These are phyloP conservation scores for Ophiostoma sp. DNA, from an alignment of 2,329 filamentous ascomycete genomes.

Conservation along the genomic window DNA sequence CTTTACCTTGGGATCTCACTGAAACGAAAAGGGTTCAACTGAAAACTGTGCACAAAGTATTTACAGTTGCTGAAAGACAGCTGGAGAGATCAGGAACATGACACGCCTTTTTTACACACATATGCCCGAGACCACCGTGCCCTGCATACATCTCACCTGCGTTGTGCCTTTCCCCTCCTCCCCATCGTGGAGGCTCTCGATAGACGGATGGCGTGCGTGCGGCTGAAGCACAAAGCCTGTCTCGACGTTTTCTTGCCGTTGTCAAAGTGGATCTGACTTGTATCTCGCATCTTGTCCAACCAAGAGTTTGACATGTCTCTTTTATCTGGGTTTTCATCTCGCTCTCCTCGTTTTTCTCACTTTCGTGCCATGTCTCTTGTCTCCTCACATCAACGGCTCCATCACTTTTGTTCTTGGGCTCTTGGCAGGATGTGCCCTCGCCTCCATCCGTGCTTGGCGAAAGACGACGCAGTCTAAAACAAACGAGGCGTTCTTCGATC, in stretches of 20 bases:
- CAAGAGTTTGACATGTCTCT: neutral
- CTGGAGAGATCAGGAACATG: no score
- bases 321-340: no score
- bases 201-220: neutral
- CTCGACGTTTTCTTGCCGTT: neutral
- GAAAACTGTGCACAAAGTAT: no score
- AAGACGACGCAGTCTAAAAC: neutral
- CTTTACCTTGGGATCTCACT: no score
- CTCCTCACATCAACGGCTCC: neutral
- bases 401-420: neutral
- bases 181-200: neutral
- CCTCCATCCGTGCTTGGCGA: slow-evolving; percentile 9
- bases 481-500: neutral
- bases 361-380: neutral
- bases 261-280: no score
- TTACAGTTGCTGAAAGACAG: no score
- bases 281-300: no score
- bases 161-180: neutral
- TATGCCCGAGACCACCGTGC: neutral
- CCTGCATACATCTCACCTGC: neutral
- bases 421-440: neutral
- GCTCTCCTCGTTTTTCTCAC: neutral
- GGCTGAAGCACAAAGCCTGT: neutral
- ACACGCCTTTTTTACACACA: neutral
- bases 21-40: no score